A percentile compares a stretch with the other conserved stretches of the same genome.
phyloP scores from a whole-genome alignment of 768 basidiomycete genomes.

The Gyrodon lividus region DNA sequence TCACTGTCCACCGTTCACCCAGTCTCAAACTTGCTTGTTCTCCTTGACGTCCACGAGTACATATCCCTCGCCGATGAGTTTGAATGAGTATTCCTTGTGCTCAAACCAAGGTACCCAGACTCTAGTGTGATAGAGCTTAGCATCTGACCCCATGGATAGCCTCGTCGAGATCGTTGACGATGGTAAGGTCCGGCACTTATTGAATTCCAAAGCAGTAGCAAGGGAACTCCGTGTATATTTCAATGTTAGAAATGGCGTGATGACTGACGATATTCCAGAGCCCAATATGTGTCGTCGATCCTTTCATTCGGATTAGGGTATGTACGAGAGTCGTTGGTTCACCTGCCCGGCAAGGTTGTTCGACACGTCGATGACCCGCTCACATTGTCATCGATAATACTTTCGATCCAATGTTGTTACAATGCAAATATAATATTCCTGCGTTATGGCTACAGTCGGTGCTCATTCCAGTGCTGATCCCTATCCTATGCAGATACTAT shows the following conservation, averaged over 20 bases:
- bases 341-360: background rate
- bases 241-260: background rate
- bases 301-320: slow-evolving; percentile 42
- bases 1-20: no score
- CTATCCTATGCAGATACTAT: no score
- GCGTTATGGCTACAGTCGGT: no score
- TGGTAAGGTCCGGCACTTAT: slow-evolving; percentile 18
- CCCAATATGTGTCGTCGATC: slow-evolving; percentile 36
- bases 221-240: no score
- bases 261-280: background rate
- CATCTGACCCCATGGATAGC: slow-evolving; percentile 11
- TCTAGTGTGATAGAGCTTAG: slow-evolving; percentile 14
- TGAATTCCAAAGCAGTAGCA: no score
- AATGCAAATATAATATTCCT: no score
- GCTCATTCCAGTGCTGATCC: no score
- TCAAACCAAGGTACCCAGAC: slow-evolving; percentile 24
- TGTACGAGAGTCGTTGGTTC: background rate
- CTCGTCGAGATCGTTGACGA: slow-evolving; percentile 19
- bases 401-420: no score
- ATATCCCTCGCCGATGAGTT: slow-evolving; percentile 3
- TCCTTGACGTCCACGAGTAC: slow-evolving; percentile 20
- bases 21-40: slow-evolving; percentile 4
- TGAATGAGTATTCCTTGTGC: slow-evolving; percentile 19
- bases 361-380: background rate
- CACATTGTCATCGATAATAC: no score